These are phyloP conservation scores for Inga oerstediana DNA, from an alignment of 306 rosid genomes.

Conservation along the genomic window DNA sequence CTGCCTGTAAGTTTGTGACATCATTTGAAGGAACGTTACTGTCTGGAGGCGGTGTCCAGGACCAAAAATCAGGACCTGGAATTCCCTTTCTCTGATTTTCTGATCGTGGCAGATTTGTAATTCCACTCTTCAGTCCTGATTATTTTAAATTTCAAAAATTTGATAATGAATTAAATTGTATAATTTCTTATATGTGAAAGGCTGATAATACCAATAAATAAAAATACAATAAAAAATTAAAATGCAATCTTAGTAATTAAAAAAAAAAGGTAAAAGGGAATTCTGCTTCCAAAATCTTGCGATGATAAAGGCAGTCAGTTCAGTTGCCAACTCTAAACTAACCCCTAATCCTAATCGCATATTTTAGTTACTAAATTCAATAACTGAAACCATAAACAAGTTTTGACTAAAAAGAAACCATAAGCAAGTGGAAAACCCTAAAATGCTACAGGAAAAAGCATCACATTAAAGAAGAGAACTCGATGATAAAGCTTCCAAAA, in stretches of 20 bases:
- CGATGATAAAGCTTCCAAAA: background rate
- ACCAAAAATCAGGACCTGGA: conserved; percentile 98
- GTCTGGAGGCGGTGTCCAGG: conserved; percentile 82
- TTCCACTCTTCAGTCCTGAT: conserved; percentile 46
- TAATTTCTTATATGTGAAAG: background rate
- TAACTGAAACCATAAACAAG: background rate
- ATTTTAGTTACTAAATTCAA: no score
- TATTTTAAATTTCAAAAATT: conserved; percentile 16
- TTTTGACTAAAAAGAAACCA: background rate
- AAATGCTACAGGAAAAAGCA: background rate
- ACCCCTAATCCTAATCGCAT: background rate
- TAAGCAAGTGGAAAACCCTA: conserved; percentile 29
- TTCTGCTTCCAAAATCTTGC: background rate
- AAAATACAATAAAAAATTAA: background rate
- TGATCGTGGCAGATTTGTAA: conserved; percentile 37
- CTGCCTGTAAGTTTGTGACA: conserved; percentile 43
- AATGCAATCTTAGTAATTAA: no score
- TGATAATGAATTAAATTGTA: conserved; percentile 8
- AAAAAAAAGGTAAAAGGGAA: background rate
- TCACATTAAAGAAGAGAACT: background rate
- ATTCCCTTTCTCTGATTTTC: conserved; percentile 49
- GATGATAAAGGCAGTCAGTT: background rate
- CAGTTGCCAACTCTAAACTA: background rate
- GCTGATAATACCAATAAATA: background rate
- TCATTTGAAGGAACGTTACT: conserved; percentile 38